Percentiles rank a stretch among this genome's conserved stretches.
Conservation (phyloP, 805 yeast genomes). For the Yarrowia osloensis region DNA sequence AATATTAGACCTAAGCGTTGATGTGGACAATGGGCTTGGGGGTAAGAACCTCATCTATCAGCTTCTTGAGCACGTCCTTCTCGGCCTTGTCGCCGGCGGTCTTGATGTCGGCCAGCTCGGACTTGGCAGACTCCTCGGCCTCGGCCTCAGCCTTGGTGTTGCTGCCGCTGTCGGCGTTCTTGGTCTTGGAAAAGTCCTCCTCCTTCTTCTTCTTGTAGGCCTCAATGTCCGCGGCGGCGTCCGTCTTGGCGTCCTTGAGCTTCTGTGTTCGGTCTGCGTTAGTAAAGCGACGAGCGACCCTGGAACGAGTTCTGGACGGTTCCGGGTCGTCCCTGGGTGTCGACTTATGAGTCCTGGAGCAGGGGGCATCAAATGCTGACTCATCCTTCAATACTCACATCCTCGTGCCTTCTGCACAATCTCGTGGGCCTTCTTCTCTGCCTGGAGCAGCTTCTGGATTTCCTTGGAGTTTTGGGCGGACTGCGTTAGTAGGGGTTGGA, state of each 20-base stretch:
- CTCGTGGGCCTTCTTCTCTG: slow-evolving; percentile 97
- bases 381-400: slow-evolving; percentile 64
- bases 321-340: too few relatives aligned
- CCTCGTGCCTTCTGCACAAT: slow-evolving; percentile 91
- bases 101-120: slow-evolving; percentile 69
- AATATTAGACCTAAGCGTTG: slow-evolving; percentile 53
- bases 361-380: too few relatives aligned
- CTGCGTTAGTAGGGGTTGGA: slow-evolving; percentile 35
- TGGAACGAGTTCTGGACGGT: too few relatives aligned
- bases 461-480: slow-evolving; percentile 55
- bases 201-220: slow-evolving; percentile 85
- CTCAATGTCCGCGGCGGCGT: slow-evolving; percentile 86
- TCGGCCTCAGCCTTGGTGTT: slow-evolving; percentile 76
- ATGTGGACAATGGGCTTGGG: slow-evolving; percentile 84
- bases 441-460: slow-evolving; percentile 71
- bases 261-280: slow-evolving; percentile 70
- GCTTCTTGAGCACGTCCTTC: slow-evolving; percentile 65
- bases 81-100: slow-evolving; percentile 64
- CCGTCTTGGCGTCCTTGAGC: slow-evolving; percentile 90
- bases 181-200: slow-evolving; percentile 70
- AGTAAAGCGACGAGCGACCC: too few relatives aligned
- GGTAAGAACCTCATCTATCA: slow-evolving; percentile 74
- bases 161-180: slow-evolving; percentile 67
- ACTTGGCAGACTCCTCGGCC: slow-evolving; percentile 72
- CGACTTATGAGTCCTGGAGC: too few relatives aligned